Base-by-base conservation (phyloP, 805 yeast genomes). In the Yamadazyma kitorensis region DNA sequence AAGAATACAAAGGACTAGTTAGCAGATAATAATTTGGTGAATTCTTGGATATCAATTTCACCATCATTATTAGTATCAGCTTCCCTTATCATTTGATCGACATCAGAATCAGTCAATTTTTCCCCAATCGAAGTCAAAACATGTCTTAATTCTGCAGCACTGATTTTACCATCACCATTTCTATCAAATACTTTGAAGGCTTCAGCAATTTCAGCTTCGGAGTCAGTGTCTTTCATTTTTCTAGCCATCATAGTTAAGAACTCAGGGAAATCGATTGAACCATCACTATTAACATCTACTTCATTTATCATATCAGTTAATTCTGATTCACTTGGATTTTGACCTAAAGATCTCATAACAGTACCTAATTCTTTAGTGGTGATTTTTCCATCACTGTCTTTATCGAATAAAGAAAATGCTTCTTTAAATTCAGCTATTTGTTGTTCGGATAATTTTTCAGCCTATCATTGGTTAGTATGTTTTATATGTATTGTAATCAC, bases 281-380 rank as follows among this genome's bases (percentile, higher is more conserved):
- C 96, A 65, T 93, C 95, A 50, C 91, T 91, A 68, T 93, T 93
- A 43, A 83, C 82, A 61, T 93, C 98, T 34, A 93, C 95, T 66
- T 93, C 98, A 61, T 91, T 91, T 72, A 93, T 86, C 83, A 93
- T 80, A 59, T 93, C 98, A 37, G 93, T 85, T 52, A 93, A 82
- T 64, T 93, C 98, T 47, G 88, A 80, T 63, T 93, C 98, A 32
- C 95, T 81, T 23, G 98, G 98, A 54, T 91, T 91, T 64, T 88
- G 93, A 33, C 98, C 98, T 55, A 93, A 73, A n/a, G 97, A 86
- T 68, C 98, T 83, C 98, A 93, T 93, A 34, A 93, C 98, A 4
- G 96, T 88, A 46, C 98, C 97, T 49, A 93, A 74, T 67, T 93
- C 98, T 55, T 86, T 78, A 50, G 96, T 86, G 39, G 96, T 87